Conservation (phyloP, 306 rosid genomes). For the Inga oerstediana region DNA sequence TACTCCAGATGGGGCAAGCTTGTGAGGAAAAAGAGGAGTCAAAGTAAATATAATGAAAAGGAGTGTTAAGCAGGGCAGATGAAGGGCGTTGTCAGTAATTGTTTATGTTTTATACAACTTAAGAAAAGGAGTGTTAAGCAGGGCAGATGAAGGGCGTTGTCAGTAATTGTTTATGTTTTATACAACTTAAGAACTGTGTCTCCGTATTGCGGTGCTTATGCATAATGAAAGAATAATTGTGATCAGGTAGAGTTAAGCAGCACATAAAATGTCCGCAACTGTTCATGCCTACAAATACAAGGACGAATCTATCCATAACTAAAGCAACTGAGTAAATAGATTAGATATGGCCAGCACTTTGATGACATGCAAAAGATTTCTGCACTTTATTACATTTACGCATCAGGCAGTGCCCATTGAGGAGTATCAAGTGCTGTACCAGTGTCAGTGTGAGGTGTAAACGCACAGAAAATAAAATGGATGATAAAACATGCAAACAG, state of each 20-base stretch:
- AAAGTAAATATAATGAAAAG: slow-evolving; percentile 38
- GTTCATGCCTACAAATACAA: slow-evolving; percentile 20
- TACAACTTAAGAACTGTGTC: neutral
- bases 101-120: neutral
- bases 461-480: neutral
- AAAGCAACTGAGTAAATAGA: neutral
- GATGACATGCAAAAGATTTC: neutral
- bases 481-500: no score
- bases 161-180: slow-evolving; percentile 2
- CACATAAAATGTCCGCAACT: slow-evolving; percentile 29
- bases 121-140: neutral
- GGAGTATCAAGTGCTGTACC: neutral
- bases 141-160: slow-evolving; percentile 32
- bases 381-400: neutral
- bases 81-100: slow-evolving; percentile 35
- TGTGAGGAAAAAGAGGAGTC: slow-evolving; percentile 71
- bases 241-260: slow-evolving; percentile 39
- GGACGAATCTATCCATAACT: slow-evolving; percentile 37
- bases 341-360: neutral
- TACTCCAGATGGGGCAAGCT: neutral
- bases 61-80: slow-evolving; percentile 16
- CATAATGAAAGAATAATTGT: slow-evolving; percentile 52
- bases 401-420: slow-evolving; percentile 16
- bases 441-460: neutral
- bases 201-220: slow-evolving; percentile 6